Conservation (phyloP, 2,329 filamentous ascomycete genomes). For the Esteya vermicola region DNA sequence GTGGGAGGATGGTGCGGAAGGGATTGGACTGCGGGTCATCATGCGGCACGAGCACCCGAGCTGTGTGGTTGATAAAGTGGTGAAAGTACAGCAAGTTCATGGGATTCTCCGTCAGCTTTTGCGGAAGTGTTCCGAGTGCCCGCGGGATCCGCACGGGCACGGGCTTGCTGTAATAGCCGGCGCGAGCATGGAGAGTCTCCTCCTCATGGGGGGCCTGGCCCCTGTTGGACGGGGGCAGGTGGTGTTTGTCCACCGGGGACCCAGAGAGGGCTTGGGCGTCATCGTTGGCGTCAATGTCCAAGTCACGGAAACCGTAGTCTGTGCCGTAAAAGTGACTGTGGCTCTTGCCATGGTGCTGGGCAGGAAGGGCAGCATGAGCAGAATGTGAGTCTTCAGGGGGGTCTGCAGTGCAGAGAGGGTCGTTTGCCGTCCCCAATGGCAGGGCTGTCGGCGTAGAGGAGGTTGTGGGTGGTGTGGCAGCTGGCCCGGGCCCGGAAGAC, state of each 20-base stretch:
- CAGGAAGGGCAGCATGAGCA: neutral
- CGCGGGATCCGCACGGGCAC: conserved; percentile 44
- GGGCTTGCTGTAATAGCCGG: conserved; percentile 56
- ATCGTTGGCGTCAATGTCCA: conserved; percentile 57
- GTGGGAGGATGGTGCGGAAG: conserved; percentile 32
- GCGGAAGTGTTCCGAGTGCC: conserved; percentile 32
- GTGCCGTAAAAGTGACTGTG: conserved; percentile 46
- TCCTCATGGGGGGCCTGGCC: conserved; percentile 24
- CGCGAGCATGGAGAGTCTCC: conserved; percentile 22
- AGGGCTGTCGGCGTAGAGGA: neutral
- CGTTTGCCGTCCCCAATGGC: no score
- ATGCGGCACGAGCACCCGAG: conserved; percentile 37
- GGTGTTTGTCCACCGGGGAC: neutral
- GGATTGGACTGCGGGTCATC: conserved; percentile 38
- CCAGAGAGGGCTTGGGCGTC: conserved; percentile 50
- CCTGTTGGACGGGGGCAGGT: conserved; percentile 15
- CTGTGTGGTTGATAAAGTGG: conserved; percentile 66
- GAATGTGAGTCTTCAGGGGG: neutral
- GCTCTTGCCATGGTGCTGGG: conserved; percentile 1
- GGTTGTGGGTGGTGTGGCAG: neutral
- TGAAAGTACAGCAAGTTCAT: conserved; percentile 63
- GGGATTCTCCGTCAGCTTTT: conserved; percentile 49
- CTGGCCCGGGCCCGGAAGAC: conserved; percentile 33
- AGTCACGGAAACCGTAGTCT: conserved; percentile 55
- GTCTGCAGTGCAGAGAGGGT: no score